Evolutionary conservation across 352 stramenopile genomes (phyloP), one percentile per base, ranked within the genome.

Genomic region (Phytophthora podocarpi): DNA sequence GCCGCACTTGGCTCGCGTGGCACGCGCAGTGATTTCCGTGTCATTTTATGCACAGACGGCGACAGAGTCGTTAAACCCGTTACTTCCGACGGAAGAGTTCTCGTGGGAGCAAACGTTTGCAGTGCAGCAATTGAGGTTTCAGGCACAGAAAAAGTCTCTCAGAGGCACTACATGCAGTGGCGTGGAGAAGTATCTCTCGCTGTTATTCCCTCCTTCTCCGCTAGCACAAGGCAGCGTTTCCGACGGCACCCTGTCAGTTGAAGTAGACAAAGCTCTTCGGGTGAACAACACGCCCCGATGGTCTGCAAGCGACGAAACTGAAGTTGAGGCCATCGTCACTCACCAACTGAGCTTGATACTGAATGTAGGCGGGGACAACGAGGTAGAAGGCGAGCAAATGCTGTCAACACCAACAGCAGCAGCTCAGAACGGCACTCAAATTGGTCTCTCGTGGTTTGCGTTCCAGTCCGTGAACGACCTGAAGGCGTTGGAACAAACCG

Each of bases 1-100:
- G 11, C 59, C 56, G 1, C 64, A 86, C 21, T 73, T 86, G n/a
- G 34, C 71, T 26, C 35, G 42, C 18, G 60, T 83, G n/a, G 76
- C 74, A 32, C 59, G 48, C 15, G 52, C 63, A 4, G 62, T 81
- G 28, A 49, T 80, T 7, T 63, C 73, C 5, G 64, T 78, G 12
- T 24, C 50, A 2, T 55, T 67, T 10, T 55, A 56, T 5, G 53
- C 46, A 23, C 70, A 72, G 39, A 51, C 53, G 18, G 52, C 46
- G 34, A 51, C 16, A 12, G 45, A 63, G 24, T 46, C 28, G 2
- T 68, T 63, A 12, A 49, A 43, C 20, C 24, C 43, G 1, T 30
- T 4, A 28, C 4, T 42, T 16, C 15, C 20, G 8, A 30, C 52
- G n/a, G n/a, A 52, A 26, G 18, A 67, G 16, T 48, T 34, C 5